phyloP scores from a whole-genome alignment of 371 early-diverging fungal genomes.

The Batrachochytrium dendrobatidis region DNA sequence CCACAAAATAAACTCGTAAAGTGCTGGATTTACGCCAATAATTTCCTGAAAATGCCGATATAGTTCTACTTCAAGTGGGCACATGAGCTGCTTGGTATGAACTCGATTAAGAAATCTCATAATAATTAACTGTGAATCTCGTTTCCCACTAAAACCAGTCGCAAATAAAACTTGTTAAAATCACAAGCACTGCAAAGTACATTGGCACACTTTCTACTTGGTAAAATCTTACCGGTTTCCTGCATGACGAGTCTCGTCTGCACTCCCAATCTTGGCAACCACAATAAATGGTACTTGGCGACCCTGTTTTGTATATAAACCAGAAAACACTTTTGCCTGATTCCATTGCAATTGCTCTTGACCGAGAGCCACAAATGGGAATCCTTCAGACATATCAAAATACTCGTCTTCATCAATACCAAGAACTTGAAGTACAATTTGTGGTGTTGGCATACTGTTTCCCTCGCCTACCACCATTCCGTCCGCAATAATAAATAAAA shows the following conservation, averaged over 20 bases:
- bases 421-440: slow-evolving; percentile 32
- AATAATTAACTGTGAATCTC: slow-evolving; percentile 98
- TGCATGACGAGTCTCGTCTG: slow-evolving; percentile 55
- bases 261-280: slow-evolving; percentile 87
- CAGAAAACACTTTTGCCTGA: slow-evolving; percentile 96
- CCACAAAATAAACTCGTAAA: slow-evolving; percentile 89
- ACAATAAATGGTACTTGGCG: slow-evolving; percentile 89
- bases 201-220: too few species aligned
- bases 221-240: slow-evolving; percentile 72
- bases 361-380: slow-evolving; percentile 70
- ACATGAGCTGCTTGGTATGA: slow-evolving; percentile 73
- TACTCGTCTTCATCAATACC: slow-evolving; percentile 76
- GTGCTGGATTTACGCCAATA: slow-evolving; percentile 71
- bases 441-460: slow-evolving; percentile 31
- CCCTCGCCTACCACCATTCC: slow-evolving; percentile 39
- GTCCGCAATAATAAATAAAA: slow-evolving; percentile 56
- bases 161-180: too few species aligned
- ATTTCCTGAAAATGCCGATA: slow-evolving; percentile 75
- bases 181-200: too few species aligned
- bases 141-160: too few species aligned
- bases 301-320: slow-evolving; percentile 84
- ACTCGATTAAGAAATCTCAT: slow-evolving; percentile 98
- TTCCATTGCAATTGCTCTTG: slow-evolving; percentile 70
- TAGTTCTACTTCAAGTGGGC: slow-evolving; percentile 80
- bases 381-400: slow-evolving; percentile 64